Evolutionary conservation across 176 grass and related monocot species (phyloP).

Genomic region (Eremochloa ophiuroides): DNA sequence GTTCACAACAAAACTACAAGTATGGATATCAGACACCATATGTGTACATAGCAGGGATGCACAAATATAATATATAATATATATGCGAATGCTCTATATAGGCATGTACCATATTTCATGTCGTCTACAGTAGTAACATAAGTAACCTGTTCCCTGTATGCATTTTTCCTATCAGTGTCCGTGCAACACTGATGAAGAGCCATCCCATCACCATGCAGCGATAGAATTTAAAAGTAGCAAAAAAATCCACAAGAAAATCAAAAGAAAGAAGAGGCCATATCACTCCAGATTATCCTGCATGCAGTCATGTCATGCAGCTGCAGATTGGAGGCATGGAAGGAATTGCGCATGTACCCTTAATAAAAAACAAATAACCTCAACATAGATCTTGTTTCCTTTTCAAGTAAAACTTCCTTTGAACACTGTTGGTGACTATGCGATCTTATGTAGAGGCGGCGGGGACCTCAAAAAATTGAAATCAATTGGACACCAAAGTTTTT

Average conservation of each 20-base stretch:
- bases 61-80: conserved; percentile 42
- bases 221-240: neutral
- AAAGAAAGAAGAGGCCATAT: conserved; percentile 28
- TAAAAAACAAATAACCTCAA: neutral
- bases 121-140: conserved; percentile 47
- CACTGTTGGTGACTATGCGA: neutral
- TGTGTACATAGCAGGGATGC: conserved; percentile 38
- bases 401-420: neutral
- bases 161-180: conserved; percentile 35
- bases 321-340: conserved; percentile 33
- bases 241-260: neutral
- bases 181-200: conserved; percentile 35
- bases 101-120: conserved; percentile 53
- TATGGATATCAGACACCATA: conserved; percentile 31
- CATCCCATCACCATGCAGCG: conserved; percentile 30
- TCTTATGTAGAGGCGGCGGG: neutral
- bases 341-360: conserved; percentile 23
- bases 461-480: neutral
- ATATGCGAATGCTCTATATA: neutral
- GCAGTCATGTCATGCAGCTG: conserved; percentile 38
- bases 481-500: neutral
- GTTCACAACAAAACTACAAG: conserved; percentile 21
- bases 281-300: conserved; percentile 35
- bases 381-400: neutral
- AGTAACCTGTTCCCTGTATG: conserved; percentile 20